Evolutionary conservation across 2,329 filamentous ascomycete genomes (phyloP).

Genomic region (Fonsecaea pedrosoi): DNA sequence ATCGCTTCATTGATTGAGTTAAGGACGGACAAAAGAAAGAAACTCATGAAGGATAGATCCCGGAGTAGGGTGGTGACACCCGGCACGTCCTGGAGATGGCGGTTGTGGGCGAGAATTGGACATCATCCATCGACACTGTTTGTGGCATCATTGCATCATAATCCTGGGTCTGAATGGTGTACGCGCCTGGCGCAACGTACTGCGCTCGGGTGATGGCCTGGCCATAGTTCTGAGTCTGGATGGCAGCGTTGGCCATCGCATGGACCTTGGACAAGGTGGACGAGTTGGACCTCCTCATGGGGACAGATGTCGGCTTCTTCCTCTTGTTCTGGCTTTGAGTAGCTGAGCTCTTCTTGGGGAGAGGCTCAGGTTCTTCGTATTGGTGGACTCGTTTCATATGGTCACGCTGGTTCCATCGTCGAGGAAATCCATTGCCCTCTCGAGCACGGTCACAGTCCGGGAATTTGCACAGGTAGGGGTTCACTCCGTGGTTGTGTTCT

Average conservation of each 20-base stretch:
- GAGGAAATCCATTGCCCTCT: slow-evolving; percentile 85
- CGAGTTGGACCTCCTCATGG: slow-evolving; percentile 40
- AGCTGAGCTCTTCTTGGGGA: slow-evolving; percentile 26
- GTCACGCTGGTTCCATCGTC: slow-evolving; percentile 93
- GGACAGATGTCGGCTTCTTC: slow-evolving; percentile 36
- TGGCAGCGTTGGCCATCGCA: slow-evolving; percentile 29
- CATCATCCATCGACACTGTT: slow-evolving; percentile 29
- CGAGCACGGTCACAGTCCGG: slow-evolving; percentile 84
- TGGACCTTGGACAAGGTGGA: slow-evolving; percentile 34
- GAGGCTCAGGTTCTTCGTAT: slow-evolving; percentile 49
- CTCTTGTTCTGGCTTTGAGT: slow-evolving; percentile 31
- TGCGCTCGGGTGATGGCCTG: slow-evolving; percentile 27
- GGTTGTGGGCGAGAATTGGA: slow-evolving; percentile 25
- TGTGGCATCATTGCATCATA: slow-evolving; percentile 30
- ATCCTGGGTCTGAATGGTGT: slow-evolving; percentile 26
- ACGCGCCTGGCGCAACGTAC: slow-evolving; percentile 27
- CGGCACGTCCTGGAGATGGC: slow-evolving; percentile 26
- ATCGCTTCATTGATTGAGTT: slow-evolving; percentile 21
- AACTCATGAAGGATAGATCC: slow-evolving; percentile 28
- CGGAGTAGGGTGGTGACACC: slow-evolving; percentile 19
- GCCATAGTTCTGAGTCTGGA: slow-evolving; percentile 22
- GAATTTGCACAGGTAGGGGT: slow-evolving; percentile 88
- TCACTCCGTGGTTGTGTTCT: slow-evolving; percentile 92
- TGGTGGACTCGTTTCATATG: slow-evolving; percentile 96
- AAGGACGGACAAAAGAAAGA: slow-evolving; percentile 21